Evolutionary conservation across 2,329 filamentous ascomycete genomes (phyloP).

Genomic region (Akanthomyces muscarius): DNA sequence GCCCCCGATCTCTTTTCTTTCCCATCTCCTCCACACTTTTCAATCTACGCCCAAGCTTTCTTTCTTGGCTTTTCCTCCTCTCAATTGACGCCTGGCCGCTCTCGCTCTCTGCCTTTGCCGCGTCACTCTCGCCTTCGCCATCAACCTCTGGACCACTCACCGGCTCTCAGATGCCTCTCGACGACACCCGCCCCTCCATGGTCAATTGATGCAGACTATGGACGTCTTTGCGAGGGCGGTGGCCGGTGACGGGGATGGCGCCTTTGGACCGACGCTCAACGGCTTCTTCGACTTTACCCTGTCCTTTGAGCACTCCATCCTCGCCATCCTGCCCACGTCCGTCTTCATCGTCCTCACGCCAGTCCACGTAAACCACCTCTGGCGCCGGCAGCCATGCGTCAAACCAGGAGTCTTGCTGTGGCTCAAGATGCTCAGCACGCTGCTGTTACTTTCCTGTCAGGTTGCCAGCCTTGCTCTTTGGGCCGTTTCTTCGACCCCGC

Average conservation of each 20-base stretch:
- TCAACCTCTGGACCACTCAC: not conserved
- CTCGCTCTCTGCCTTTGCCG: not conserved
- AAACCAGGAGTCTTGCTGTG: constrained; percentile 20
- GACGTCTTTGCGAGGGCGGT: constrained; percentile 7
- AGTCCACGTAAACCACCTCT: constrained; percentile 4
- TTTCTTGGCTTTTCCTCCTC: not conserved
- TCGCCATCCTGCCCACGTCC: constrained; percentile 13
- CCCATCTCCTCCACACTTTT: constrained; percentile 13
- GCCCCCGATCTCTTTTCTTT: constrained; percentile 14
- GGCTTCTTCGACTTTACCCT: constrained; percentile 17
- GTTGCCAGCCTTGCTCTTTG: constrained; percentile 27
- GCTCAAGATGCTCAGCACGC: constrained; percentile 22
- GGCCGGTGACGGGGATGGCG: constrained; percentile 7
- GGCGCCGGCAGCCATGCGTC: constrained; percentile 10
- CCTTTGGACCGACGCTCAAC: constrained; percentile 9
- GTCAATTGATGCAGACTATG: constrained; percentile 8
- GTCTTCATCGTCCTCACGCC: constrained; percentile 20
- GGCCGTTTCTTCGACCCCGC: constrained; percentile 19
- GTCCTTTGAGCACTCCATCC: constrained; percentile 12
- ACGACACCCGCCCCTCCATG: constrained; percentile 10
- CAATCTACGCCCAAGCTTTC: not conserved
- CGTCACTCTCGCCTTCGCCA: not conserved
- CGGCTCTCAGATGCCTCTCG: constrained; percentile 1
- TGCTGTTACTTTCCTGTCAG: constrained; percentile 18
- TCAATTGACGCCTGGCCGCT: not conserved